Evolutionary conservation across 2,329 filamentous ascomycete species (phyloP).

Genomic region (Uncinocarpus reesii): DNA sequence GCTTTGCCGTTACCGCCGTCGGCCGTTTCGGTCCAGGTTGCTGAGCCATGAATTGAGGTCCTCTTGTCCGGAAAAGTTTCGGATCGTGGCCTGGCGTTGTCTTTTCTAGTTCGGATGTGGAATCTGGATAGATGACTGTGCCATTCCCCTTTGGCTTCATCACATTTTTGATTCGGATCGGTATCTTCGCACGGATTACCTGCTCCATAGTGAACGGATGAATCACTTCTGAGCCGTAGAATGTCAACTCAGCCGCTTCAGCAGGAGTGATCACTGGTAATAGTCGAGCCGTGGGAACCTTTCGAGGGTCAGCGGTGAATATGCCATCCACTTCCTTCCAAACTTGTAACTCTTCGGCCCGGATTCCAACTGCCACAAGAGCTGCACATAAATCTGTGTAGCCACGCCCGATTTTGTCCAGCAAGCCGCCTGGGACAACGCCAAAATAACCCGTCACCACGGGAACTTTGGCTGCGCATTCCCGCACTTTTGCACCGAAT

Average conservation of each 20-base stretch:
- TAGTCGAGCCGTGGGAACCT: conserved; percentile 87
- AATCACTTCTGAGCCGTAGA: conserved; percentile 91
- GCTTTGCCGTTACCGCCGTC: conserved; percentile 92
- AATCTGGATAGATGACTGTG: conserved; percentile 65
- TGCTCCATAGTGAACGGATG: conserved; percentile 99
- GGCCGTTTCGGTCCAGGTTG: conserved; percentile 59
- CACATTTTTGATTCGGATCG: conserved; percentile 60
- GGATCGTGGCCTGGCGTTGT: conserved; percentile 48
- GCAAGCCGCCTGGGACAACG: conserved; percentile 76
- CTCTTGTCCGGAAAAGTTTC: conserved; percentile 41
- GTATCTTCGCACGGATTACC: conserved; percentile 55
- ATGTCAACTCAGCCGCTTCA: conserved; percentile 91
- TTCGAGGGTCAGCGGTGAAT: conserved; percentile 74
- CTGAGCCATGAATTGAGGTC: conserved; percentile 38
- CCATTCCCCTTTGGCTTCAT: conserved; percentile 55
- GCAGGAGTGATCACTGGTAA: conserved; percentile 80
- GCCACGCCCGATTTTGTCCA: conserved; percentile 85
- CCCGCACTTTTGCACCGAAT: conserved; percentile 54
- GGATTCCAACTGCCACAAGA: conserved; percentile 77
- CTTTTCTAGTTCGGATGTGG: conserved; percentile 42
- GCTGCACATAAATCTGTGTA: conserved; percentile 96
- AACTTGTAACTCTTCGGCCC: conserved; percentile 81
- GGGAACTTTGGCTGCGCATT: conserved; percentile 58
- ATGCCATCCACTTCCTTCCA: conserved; percentile 99
- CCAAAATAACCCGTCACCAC: conserved; percentile 93